A percentile compares a stretch with the other conserved stretches of the same genome.
Evolutionary conservation across 495 filamentous ascomycete species (phyloP).

Genomic region (Apodospora peruviana): DNA sequence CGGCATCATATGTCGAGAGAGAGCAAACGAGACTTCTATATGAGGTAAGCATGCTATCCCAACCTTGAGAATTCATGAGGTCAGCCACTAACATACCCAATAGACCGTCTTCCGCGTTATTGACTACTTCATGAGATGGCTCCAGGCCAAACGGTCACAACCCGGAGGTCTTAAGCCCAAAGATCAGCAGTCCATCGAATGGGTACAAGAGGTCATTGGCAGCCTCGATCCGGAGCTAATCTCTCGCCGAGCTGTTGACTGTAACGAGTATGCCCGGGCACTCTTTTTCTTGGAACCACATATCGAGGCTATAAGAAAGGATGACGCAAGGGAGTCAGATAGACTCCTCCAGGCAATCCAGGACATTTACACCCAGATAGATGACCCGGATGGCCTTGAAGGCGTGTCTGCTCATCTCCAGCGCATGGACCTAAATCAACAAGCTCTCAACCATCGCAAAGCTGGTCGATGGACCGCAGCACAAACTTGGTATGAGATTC

Average conservation of each 20-base stretch:
- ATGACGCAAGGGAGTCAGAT: slow-evolving; percentile 38
- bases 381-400: slow-evolving; percentile 94
- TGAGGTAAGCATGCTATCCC: slow-evolving; percentile 56
- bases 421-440: slow-evolving; percentile 80
- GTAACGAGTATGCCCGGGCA: slow-evolving; percentile 85
- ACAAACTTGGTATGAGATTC: slow-evolving; percentile 94
- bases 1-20: slow-evolving; percentile 47
- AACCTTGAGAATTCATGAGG: not conserved
- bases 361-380: slow-evolving; percentile 91
- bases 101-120: slow-evolving; percentile 86
- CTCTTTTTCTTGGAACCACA: slow-evolving; percentile 93
- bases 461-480: slow-evolving; percentile 96
- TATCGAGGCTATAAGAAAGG: slow-evolving; percentile 49
- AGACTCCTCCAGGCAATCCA: slow-evolving; percentile 70
- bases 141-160: slow-evolving; percentile 58
- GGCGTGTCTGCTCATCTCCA: slow-evolving; percentile 83
- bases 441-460: slow-evolving; percentile 85
- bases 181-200: slow-evolving; percentile 27
- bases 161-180: slow-evolving; percentile 23
- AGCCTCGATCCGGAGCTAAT: slow-evolving; percentile 80
- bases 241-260: slow-evolving; percentile 79
- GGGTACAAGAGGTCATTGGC: slow-evolving; percentile 42
- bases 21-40: slow-evolving; percentile 76
- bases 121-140: slow-evolving; percentile 86
- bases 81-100: not conserved